Percentiles rank a stretch among this genome's conserved stretches.
These are phyloP conservation scores for Cajanus cajan DNA, from an alignment of 306 rosid species.

Conservation along the genomic window DNA sequence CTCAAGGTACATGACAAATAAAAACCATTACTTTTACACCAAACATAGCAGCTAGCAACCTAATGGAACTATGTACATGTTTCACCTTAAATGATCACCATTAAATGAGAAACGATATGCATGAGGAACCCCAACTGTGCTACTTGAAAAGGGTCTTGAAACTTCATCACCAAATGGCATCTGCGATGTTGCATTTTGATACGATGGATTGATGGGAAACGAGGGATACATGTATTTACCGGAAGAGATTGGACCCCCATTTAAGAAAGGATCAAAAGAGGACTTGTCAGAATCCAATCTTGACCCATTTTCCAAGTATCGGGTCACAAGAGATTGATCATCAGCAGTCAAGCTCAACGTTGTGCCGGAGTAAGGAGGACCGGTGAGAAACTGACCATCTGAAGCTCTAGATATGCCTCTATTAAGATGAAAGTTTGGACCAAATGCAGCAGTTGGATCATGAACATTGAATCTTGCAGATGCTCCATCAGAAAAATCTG, in stretches of 20 bases:
- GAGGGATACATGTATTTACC: conserved; percentile 38
- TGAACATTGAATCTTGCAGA: conserved; percentile 36
- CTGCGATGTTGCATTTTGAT: conserved; percentile 38
- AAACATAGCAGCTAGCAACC: conserved; percentile 31
- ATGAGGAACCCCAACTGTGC: conserved; percentile 44
- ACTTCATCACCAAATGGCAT: conserved; percentile 41
- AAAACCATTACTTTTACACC: conserved; percentile 27
- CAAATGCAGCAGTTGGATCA: conserved; percentile 37
- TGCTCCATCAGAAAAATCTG: conserved; percentile 62
- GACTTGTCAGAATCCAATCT: conserved; percentile 38
- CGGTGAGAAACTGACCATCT: conserved; percentile 30
- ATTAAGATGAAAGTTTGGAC: conserved; percentile 35
- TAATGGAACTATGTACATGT: conserved; percentile 48
- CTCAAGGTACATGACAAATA: conserved; percentile 26
- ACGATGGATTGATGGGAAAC: conserved; percentile 41
- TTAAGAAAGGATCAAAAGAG: conserved; percentile 39
- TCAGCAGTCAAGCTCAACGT: conserved; percentile 34
- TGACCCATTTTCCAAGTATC: conserved; percentile 40
- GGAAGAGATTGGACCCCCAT: conserved; percentile 44
- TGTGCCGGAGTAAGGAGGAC: conserved; percentile 41
- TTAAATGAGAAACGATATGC: conserved; percentile 43
- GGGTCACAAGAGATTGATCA: conserved; percentile 37
- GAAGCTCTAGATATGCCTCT: conserved; percentile 32
- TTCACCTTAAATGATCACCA: conserved; percentile 49
- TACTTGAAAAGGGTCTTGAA: conserved; percentile 44